Conservation (phyloP, 257 asterid species). For the Handroanthus guayacan region DNA sequence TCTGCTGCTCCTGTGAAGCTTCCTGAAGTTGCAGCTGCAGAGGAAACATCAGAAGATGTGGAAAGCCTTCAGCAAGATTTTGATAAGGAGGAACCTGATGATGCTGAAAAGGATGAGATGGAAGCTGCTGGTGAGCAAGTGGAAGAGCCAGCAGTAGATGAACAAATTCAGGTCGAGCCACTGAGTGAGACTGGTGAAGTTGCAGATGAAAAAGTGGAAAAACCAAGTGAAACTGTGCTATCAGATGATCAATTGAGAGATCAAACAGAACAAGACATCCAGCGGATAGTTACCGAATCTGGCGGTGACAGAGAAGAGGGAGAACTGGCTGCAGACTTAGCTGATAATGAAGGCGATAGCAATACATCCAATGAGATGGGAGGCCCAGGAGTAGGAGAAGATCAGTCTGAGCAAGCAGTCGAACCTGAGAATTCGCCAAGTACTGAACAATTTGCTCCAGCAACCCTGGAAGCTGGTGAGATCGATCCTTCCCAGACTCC, state of each 20-base stretch:
- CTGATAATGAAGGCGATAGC: conserved; percentile 64
- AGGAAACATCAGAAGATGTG: conserved; percentile 59
- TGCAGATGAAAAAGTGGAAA: conserved; percentile 54
- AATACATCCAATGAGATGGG: conserved; percentile 42
- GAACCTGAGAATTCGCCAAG: conserved; percentile 53
- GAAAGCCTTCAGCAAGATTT: conserved; percentile 47
- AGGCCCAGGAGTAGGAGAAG: conserved; percentile 52
- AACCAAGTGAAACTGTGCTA: conserved; percentile 44
- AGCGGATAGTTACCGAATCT: conserved; percentile 56
- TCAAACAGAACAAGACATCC: conserved; percentile 71
- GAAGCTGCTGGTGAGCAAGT: conserved; percentile 58
- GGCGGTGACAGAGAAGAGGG: conserved; percentile 86
- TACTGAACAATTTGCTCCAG: conserved; percentile 40
- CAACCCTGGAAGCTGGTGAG: conserved; percentile 63
- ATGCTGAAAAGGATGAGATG: conserved; percentile 54
- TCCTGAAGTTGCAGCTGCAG: conserved; percentile 45
- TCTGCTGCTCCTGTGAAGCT: conserved; percentile 46
- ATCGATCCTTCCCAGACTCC: conserved; percentile 50
- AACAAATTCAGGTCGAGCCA: conserved; percentile 49
- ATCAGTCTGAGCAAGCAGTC: conserved; percentile 48
- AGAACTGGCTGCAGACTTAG: conserved; percentile 61
- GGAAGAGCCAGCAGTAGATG: conserved; percentile 54
- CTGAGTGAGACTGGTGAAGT: conserved; percentile 52
- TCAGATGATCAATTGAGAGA: conserved; percentile 60
- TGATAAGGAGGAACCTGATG: conserved; percentile 51